Evolutionary conservation across 2,329 filamentous ascomycete species (phyloP), one percentile per base, ranked within the genome.

Genomic region (Aspergillus piperis): DNA sequence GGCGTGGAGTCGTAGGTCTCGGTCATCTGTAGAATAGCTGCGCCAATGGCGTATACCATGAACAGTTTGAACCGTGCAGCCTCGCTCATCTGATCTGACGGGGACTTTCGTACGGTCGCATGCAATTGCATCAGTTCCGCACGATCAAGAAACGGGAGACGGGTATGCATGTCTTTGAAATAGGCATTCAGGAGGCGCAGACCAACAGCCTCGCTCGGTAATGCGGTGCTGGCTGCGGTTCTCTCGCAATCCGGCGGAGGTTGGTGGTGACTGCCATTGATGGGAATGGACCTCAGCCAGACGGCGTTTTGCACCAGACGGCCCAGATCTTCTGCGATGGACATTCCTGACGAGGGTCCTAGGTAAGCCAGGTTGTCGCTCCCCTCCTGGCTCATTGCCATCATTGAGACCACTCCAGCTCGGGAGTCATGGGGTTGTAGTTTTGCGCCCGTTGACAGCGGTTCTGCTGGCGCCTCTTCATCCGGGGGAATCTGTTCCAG

Each of bases 31-130:
- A 62, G 48, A 8, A 68, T 66, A 1, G 56, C 57, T 10, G 65
- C 60, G 5, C 68, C 66, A 15, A 68, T 65, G 0, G 64, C 66
- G 55, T 70, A 68, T 5, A 69, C 59, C 65, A 69, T 67, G 48
- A 68, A 68, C 10, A 70, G 53, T 38, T 67, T 69, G 30, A 68
- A 70, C 19, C 41, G 48, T 5, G 42, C 62, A 17, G 44, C 23
- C 2, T 58, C 55, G 44, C 61, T 25, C 6, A 5, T n/a, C 3
- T 6, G 3, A 27, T 27, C 23, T 13, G 44, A 10, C 44, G 7
- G 44, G 1, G 44, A 23, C 23, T 49, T 49, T n/a, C 30, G 47
- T 8, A 17, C 15, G 8, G n/a, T 32, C 25, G 15, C 23, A 30
- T 49, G 19, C 13, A 30, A 11, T 2, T 41, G 19, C 10, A 48